These are phyloP conservation scores for Scheffersomyces segobiensis DNA, from an alignment of 1,139 yeast species.

Conservation along the genomic window DNA sequence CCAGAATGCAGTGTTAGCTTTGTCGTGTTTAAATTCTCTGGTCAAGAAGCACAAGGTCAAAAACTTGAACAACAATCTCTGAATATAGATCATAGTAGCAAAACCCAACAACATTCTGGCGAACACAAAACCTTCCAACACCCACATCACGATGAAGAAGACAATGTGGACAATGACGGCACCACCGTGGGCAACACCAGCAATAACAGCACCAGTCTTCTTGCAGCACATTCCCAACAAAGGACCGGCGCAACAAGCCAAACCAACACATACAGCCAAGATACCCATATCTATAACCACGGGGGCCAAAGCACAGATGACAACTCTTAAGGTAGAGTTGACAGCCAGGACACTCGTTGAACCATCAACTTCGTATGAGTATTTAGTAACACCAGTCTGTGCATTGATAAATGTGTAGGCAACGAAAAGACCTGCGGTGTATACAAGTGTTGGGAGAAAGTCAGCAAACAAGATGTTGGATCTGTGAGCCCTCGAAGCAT, in stretches of 20 bases:
- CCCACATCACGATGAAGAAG: constrained; percentile 96
- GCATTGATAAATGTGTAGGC: constrained; percentile 95
- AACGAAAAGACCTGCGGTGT: constrained; percentile 88
- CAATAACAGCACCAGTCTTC: constrained; percentile 96
- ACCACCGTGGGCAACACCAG: constrained; percentile 94
- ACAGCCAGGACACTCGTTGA: constrained; percentile 47
- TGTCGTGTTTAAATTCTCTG: constrained; percentile 97
- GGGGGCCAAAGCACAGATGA: constrained; percentile 90
- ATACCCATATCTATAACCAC: constrained; percentile 89
- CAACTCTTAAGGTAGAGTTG: constrained; percentile 81
- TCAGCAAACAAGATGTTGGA: constrained; percentile 84
- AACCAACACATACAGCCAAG: constrained; percentile 65
- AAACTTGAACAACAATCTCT: constrained; percentile 84
- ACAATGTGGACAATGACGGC: constrained; percentile 84
- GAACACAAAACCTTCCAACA: constrained; percentile 87
- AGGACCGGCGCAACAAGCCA: constrained; percentile 98
- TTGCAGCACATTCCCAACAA: constrained; percentile 92
- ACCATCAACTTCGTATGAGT: constrained; percentile 28
- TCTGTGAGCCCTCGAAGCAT: constrained; percentile 92
- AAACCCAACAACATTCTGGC: constrained; percentile 86
- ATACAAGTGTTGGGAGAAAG: constrained; percentile 76
- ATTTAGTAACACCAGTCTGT: constrained; percentile 84
- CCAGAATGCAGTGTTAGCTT: constrained; percentile 98
- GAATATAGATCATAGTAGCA: constrained; percentile 79
- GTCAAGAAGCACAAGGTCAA: constrained; percentile 80